Percentiles rank a stretch among this genome's conserved stretches.
Evolutionary conservation across 2,329 filamentous ascomycete genomes (phyloP).

Genomic region (Dactylella cylindrospora): DNA sequence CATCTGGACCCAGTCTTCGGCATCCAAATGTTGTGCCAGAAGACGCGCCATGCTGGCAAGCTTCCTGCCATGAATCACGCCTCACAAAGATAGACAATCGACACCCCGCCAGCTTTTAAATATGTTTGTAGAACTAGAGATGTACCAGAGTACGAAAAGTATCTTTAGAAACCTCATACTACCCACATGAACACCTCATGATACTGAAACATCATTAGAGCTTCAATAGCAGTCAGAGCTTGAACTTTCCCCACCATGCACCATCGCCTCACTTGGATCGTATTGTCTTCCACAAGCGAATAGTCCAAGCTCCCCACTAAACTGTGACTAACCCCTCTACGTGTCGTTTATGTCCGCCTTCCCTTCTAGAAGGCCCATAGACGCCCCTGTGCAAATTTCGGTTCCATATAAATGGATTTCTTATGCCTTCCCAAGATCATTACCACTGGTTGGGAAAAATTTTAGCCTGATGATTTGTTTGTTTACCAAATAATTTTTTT

Average conservation of each 20-base stretch:
- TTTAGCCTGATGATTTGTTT: slow-evolving; percentile 19
- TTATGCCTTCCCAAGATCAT: background rate
- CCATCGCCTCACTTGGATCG: background rate
- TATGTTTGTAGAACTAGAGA: no score
- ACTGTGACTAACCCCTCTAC: slow-evolving; percentile 1
- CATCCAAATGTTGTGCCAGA: no score
- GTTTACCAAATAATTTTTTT: slow-evolving; percentile 33
- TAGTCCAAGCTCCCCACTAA: background rate
- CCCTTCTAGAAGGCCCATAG: slow-evolving; percentile 27
- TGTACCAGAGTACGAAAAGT: no score
- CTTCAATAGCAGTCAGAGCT: slow-evolving; percentile 1
- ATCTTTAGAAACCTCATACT: no score
- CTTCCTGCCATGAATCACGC: no score
- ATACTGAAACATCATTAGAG: slow-evolving; percentile 30
- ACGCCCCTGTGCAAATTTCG: slow-evolving; percentile 27
- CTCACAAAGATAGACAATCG: no score
- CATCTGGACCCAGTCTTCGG: no score
- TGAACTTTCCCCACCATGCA: slow-evolving; percentile 4
- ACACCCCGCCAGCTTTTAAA: no score
- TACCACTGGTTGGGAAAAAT: background rate
- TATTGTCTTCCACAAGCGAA: background rate
- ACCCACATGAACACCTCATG: slow-evolving; percentile 25
- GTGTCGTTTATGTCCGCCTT: slow-evolving; percentile 13
- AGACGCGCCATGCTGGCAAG: no score
- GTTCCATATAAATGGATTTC: slow-evolving; percentile 34